Conservation (phyloP, 257 asterid genomes). For the Phtheirospermum japonicum region DNA sequence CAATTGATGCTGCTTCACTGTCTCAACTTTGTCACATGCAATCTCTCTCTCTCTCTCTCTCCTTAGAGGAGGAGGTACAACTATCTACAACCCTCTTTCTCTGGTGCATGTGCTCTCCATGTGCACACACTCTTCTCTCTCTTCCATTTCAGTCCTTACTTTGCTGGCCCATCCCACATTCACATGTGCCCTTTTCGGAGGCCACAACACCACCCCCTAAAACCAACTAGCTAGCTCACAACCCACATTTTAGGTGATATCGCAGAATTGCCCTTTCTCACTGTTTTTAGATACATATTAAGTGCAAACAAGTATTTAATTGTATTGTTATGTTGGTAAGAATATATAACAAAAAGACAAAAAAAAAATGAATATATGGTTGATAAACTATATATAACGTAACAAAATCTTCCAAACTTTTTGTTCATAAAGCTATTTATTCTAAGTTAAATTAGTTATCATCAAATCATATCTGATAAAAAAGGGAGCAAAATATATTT, state of each 20-base stretch:
- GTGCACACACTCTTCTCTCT: conserved; percentile 38
- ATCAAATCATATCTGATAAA: no score
- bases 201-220: conserved; percentile 30
- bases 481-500: no score
- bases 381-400: no score
- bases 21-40: conserved; percentile 65
- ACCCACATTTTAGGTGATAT: conserved; percentile 20
- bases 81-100: conserved; percentile 33
- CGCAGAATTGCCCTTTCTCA: conserved; percentile 34
- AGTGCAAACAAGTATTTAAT: no score
- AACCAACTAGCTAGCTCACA: conserved; percentile 28
- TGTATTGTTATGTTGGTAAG: no score
- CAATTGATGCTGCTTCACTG: conserved; percentile 65
- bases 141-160: background rate
- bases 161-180: conserved; percentile 56
- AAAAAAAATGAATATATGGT: no score
- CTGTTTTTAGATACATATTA: no score
- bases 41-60: conserved; percentile 2
- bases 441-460: no score
- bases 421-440: no score
- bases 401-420: no score
- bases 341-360: no score
- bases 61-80: no score
- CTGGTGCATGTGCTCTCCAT: conserved; percentile 61
- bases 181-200: conserved; percentile 60